Evolutionary conservation across 2,329 filamentous ascomycete species (phyloP).

Genomic region (Fusarium lyarnte): DNA sequence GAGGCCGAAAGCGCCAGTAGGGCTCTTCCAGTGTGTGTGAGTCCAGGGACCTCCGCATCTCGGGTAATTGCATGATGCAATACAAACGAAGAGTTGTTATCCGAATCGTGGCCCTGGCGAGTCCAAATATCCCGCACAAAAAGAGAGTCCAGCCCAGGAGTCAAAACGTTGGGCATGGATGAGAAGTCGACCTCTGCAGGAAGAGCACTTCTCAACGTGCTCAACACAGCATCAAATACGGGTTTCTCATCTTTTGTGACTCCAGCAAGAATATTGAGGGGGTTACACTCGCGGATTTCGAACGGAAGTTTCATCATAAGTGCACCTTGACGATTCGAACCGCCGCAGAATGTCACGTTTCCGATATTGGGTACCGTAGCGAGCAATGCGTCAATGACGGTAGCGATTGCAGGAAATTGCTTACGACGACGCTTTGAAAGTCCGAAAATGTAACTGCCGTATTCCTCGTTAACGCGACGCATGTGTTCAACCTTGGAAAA

Average conservation of each 20-base stretch:
- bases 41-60: constrained; percentile 73
- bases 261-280: constrained; percentile 59
- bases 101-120: constrained; percentile 58
- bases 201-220: constrained; percentile 53
- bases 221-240: constrained; percentile 50
- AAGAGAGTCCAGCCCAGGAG: constrained; percentile 54
- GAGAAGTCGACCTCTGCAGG: constrained; percentile 52
- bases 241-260: constrained; percentile 40
- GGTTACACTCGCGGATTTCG: constrained; percentile 69
- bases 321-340: constrained; percentile 86
- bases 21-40: constrained; percentile 77
- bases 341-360: constrained; percentile 83
- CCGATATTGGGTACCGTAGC: constrained; percentile 75
- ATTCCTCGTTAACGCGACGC: constrained; percentile 59
- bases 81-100: constrained; percentile 71
- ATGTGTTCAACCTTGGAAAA: constrained; percentile 67
- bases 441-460: constrained; percentile 72
- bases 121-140: constrained; percentile 64
- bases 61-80: constrained; percentile 78
- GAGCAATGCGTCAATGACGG: constrained; percentile 80
- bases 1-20: constrained; percentile 76
- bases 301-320: constrained; percentile 75
- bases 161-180: constrained; percentile 54
- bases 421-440: constrained; percentile 81
- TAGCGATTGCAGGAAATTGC: constrained; percentile 85